Conservation (phyloP, 805 yeast species). For the Nakazawaea siamensis region DNA sequence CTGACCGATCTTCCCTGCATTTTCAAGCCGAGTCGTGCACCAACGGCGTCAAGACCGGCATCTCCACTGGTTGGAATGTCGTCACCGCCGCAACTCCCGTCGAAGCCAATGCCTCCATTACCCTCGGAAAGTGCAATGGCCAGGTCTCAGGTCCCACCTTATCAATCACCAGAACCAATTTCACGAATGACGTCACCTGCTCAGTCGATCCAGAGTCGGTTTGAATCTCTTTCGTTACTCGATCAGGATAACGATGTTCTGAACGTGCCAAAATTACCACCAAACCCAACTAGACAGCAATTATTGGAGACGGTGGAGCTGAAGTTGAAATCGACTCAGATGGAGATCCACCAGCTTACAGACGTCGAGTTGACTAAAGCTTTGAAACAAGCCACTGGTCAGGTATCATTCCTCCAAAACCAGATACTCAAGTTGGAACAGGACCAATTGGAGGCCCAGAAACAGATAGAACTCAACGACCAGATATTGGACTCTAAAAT, state of each 20-base stretch:
- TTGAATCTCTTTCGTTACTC: conserved; percentile 6
- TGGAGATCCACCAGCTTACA: conserved; percentile 10
- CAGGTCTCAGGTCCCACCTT: neutral
- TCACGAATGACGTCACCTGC: neutral
- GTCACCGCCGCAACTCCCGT: neutral
- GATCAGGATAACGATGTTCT: conserved; percentile 2
- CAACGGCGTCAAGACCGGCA: conserved; percentile 9
- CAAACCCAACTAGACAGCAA: conserved; percentile 9
- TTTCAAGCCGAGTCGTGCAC: conserved; percentile 12
- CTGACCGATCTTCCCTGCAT: conserved; percentile 12
- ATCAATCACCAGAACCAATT: neutral
- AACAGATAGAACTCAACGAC: conserved; percentile 21
- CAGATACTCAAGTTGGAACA: conserved; percentile 15
- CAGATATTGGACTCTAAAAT: conserved; percentile 17
- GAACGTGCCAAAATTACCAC: conserved; percentile 7
- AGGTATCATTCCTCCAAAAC: conserved; percentile 15
- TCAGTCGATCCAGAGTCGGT: conserved; percentile 1
- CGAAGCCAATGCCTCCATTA: neutral
- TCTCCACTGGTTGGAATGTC: too few species aligned
- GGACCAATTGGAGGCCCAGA: conserved; percentile 13
- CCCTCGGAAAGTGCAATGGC: conserved; percentile 3
- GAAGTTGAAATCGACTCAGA: conserved; percentile 3
- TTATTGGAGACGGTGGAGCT: conserved; percentile 9
- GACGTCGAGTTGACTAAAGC: conserved; percentile 6
- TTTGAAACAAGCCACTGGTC: conserved; percentile 12